Evolutionary conservation across 2,329 filamentous ascomycete species (phyloP).

Genomic region (Penicillium sp.): DNA sequence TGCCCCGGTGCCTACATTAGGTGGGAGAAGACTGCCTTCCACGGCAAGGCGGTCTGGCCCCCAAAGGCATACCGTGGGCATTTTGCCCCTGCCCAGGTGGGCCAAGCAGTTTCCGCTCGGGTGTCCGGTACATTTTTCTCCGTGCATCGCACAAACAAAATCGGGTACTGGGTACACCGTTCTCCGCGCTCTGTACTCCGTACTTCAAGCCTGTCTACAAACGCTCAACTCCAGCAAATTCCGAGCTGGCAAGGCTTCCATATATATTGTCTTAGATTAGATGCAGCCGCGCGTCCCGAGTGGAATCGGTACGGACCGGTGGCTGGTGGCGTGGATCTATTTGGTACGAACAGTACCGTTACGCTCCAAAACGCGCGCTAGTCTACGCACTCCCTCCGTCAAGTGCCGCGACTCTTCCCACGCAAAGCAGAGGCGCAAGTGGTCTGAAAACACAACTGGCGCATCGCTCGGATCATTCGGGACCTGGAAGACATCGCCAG

Average conservation of each 20-base stretch:
- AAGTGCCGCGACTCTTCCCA: conserved; percentile 70
- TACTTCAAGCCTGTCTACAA: too few species aligned
- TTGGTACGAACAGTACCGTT: background rate
- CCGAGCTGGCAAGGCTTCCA: background rate
- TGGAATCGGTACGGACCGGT: conserved; percentile 4
- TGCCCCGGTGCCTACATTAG: too few species aligned
- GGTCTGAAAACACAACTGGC: conserved; percentile 54
- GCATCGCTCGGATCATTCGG: conserved; percentile 54
- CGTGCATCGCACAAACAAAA: too few species aligned
- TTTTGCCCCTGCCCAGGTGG: too few species aligned
- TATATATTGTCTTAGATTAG: background rate
- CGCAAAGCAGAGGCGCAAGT: conserved; percentile 68
- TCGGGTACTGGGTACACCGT: too few species aligned
- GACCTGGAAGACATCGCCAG: conserved; percentile 71
- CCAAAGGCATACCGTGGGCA: too few species aligned
- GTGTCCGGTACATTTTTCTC: too few species aligned
- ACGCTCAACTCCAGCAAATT: too few species aligned
- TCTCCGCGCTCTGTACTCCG: too few species aligned
- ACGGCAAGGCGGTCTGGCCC: too few species aligned
- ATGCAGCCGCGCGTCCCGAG: conserved; percentile 17
- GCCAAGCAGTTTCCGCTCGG: too few species aligned
- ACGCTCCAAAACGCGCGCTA: conserved; percentile 46
- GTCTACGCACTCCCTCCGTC: conserved; percentile 65
- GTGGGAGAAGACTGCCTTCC: too few species aligned
- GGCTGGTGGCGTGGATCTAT: background rate